Percentiles rank a stretch among this genome's conserved stretches.
Evolutionary conservation across 106 monocot genomes (phyloP).

Genomic region (Phalaenopsis equestris): DNA sequence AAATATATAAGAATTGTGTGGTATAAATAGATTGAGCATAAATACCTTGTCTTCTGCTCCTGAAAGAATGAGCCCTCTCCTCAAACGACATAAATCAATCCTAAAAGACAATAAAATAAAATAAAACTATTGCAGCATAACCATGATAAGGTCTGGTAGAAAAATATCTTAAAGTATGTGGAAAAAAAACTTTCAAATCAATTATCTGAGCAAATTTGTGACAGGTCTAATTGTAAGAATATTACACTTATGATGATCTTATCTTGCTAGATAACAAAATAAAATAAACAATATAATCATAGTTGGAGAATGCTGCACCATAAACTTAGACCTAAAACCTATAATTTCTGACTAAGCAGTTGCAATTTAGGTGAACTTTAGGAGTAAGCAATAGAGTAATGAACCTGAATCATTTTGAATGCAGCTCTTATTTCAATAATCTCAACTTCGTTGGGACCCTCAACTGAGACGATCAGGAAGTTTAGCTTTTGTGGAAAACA

Average conservation of each 20-base stretch:
- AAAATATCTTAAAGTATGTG: neutral
- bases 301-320: neutral
- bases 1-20: too few relatives aligned
- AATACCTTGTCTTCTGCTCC: conserved; percentile 63
- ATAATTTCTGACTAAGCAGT: neutral
- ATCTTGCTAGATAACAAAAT: neutral
- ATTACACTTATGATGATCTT: neutral
- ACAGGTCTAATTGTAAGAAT: neutral
- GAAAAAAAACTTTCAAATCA: neutral
- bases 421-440: neutral
- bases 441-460: neutral
- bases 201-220: neutral
- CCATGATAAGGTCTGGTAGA: neutral
- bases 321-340: neutral
- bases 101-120: conserved; percentile 22
- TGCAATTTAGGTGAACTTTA: neutral
- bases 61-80: conserved; percentile 43
- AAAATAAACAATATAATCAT: neutral
- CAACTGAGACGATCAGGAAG: neutral
- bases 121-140: neutral
- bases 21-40: neutral
- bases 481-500: neutral
- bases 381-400: neutral
- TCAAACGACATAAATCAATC: conserved; percentile 51
- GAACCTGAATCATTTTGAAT: neutral